Evolutionary conservation across 2,329 filamentous ascomycete species (phyloP).

Genomic region (Clonostachys solani): DNA sequence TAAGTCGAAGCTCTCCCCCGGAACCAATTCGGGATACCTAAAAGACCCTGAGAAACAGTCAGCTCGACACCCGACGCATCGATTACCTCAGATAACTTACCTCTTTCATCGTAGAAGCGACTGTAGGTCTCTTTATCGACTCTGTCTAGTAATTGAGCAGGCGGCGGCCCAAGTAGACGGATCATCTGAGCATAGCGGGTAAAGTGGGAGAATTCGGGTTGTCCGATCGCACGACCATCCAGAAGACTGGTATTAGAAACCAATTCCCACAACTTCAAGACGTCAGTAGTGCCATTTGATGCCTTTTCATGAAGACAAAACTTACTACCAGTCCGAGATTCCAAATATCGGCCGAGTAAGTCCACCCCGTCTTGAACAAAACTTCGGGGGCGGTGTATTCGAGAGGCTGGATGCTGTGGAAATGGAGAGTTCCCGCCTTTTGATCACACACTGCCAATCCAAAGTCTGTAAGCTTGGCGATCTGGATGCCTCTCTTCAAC

Average conservation of each 20-base stretch:
- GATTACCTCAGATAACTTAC: conserved; percentile 3
- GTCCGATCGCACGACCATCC: conserved; percentile 5
- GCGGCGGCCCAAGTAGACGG: conserved; percentile 17
- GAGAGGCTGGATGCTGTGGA: conserved; percentile 18
- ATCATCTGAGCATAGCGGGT: conserved; percentile 19
- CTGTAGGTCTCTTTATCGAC: conserved; percentile 10
- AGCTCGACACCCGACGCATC: conserved; percentile 1
- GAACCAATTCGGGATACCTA: conserved; percentile 10
- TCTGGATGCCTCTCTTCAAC: conserved; percentile 13
- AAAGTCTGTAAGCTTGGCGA: conserved; percentile 14
- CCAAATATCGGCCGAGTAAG: conserved; percentile 21
- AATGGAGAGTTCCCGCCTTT: conserved; percentile 11
- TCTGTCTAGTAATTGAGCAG: conserved; percentile 12
- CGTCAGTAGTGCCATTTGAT: conserved; percentile 2
- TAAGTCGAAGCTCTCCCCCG: conserved; percentile 11
- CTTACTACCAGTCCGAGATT: conserved; percentile 20
- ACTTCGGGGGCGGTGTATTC: conserved; percentile 23
- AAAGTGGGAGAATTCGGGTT: too few relatives aligned
- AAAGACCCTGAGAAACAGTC: conserved; percentile 9
- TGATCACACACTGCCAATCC: conserved; percentile 16
- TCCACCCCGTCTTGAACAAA: conserved; percentile 19
- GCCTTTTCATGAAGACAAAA: not conserved
- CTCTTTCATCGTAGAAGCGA: conserved; percentile 11
- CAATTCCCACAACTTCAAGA: conserved; percentile 15
- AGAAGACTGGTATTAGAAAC: conserved; percentile 18